A percentile compares a stretch with the other conserved stretches of the same genome.
phyloP scores from a whole-genome alignment of 225 moss, liverwort and hornwort species.

The Takakia lepidozioides region DNA sequence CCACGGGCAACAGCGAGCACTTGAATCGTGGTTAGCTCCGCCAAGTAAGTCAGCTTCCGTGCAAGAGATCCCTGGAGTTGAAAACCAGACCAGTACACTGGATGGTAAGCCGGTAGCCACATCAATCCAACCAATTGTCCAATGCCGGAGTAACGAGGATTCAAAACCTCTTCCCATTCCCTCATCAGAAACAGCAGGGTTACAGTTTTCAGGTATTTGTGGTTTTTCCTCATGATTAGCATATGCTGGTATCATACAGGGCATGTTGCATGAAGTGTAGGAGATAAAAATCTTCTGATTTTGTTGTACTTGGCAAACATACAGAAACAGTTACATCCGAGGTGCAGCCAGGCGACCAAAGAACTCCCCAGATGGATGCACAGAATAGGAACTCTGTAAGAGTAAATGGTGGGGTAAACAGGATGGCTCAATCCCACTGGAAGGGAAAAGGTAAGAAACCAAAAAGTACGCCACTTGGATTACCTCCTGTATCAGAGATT shows the following conservation, averaged over 20 bases:
- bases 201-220: no score
- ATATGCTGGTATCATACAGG: no score
- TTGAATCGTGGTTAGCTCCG: slow-evolving; percentile 85
- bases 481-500: slow-evolving; percentile 62
- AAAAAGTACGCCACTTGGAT: slow-evolving; percentile 12
- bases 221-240: no score
- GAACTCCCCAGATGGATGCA: slow-evolving; percentile 9
- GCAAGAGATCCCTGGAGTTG: slow-evolving; percentile 11
- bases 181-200: no score
- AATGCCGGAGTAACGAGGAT: no score
- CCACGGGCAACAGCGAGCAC: slow-evolving; percentile 52
- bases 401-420: slow-evolving; percentile 12
- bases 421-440: slow-evolving; percentile 13
- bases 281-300: no score
- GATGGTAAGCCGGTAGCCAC: no score
- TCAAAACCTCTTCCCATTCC: no score
- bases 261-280: no score
- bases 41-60: slow-evolving; percentile 20
- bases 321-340: slow-evolving; percentile 12
- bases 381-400: slow-evolving; percentile 12
- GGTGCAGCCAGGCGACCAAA: slow-evolving; percentile 13
- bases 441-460: slow-evolving; percentile 21
- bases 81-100: no score
- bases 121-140: no score
- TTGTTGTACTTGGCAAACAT: no score